Percentiles rank a stretch among this genome's conserved stretches.
Evolutionary conservation across 2,329 filamentous ascomycete species (phyloP).

Genomic region (Cordyceps javanica): DNA sequence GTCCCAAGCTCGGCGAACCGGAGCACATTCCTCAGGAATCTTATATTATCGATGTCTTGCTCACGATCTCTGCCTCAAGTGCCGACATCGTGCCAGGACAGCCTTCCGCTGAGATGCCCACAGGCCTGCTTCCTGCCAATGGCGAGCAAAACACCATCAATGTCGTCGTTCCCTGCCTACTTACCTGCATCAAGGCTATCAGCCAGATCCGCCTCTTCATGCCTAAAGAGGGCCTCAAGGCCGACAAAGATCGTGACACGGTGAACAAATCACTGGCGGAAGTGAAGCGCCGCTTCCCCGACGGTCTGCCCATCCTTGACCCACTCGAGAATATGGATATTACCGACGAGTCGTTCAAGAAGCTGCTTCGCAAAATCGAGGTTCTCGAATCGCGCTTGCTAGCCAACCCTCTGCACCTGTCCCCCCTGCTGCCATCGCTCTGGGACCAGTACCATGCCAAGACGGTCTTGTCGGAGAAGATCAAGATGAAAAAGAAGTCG

Average conservation of each 20-base stretch:
- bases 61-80: conserved; percentile 50
- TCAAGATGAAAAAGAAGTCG: conserved; percentile 82
- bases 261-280: conserved; percentile 69
- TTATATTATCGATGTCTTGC: conserved; percentile 75
- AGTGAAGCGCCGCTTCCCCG: conserved; percentile 80
- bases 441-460: conserved; percentile 86
- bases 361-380: conserved; percentile 90
- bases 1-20: conserved; percentile 60
- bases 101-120: conserved; percentile 43
- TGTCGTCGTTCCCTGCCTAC: conserved; percentile 64
- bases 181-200: conserved; percentile 79
- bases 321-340: conserved; percentile 97
- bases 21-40: conserved; percentile 69
- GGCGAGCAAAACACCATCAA: conserved; percentile 26
- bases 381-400: conserved; percentile 86
- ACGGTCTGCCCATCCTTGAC: conserved; percentile 82
- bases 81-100: conserved; percentile 36
- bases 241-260: conserved; percentile 57
- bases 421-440: conserved; percentile 72
- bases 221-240: conserved; percentile 64
- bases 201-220: conserved; percentile 79
- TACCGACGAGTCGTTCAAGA: conserved; percentile 86
- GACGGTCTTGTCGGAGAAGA: conserved; percentile 66
- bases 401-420: conserved; percentile 86
- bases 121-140: conserved; percentile 46